Conservation (phyloP, 306 rosid species). For the Medicago lupulina region DNA sequence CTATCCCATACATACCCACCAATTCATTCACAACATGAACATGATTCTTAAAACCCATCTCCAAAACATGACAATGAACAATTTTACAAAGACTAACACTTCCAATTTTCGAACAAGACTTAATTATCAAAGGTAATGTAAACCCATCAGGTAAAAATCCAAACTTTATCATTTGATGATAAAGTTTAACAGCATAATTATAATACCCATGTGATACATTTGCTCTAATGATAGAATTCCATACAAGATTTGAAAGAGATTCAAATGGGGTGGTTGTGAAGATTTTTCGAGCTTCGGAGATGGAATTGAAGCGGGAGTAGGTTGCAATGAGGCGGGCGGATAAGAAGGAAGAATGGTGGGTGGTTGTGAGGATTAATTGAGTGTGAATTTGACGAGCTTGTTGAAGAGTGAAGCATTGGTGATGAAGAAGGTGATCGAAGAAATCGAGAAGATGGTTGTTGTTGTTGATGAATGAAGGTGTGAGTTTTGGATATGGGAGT, state of each 20-base stretch:
- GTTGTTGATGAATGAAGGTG: constrained; percentile 38
- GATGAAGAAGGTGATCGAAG: constrained; percentile 55
- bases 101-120: constrained; percentile 55
- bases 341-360: constrained; percentile 55
- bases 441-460: constrained; percentile 48
- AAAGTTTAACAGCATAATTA: constrained; percentile 51
- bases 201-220: constrained; percentile 64
- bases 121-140: constrained; percentile 70
- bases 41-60: constrained; percentile 68
- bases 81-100: constrained; percentile 43
- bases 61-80: constrained; percentile 64
- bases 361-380: constrained; percentile 50
- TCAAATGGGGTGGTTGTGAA: constrained; percentile 48
- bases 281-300: constrained; percentile 57
- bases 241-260: constrained; percentile 53
- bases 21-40: constrained; percentile 70
- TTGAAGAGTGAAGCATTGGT: constrained; percentile 47
- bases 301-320: constrained; percentile 56
- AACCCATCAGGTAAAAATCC: constrained; percentile 79
- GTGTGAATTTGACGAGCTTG: constrained; percentile 68
- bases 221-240: constrained; percentile 85
- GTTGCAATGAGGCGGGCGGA: constrained; percentile 61
- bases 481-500: background rate
- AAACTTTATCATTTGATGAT: constrained; percentile 62
- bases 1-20: constrained; percentile 70